phyloP scores from a whole-genome alignment of 148 eudicot species.

The Chenopodium berlandieri region DNA sequence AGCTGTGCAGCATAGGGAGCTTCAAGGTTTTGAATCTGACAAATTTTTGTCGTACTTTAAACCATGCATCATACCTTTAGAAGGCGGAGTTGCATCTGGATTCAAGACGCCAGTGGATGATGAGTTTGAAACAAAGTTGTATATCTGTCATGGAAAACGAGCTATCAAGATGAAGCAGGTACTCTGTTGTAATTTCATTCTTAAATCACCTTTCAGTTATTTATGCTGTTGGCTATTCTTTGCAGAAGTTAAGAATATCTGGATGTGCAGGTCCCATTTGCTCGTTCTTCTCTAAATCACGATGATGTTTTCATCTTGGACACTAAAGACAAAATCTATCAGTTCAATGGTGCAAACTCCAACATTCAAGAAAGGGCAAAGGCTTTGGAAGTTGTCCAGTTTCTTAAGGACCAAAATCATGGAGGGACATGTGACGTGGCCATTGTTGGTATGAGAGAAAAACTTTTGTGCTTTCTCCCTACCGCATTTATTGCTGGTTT shows the following conservation, averaged over 20 bases:
- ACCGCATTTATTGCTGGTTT: conserved; percentile 5
- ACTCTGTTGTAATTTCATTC: conserved; percentile 13
- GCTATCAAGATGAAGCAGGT: conserved; percentile 94
- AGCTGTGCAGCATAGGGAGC: conserved; percentile 92
- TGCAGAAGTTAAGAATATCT: not conserved
- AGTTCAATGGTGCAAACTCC: conserved; percentile 98
- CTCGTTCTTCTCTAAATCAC: conserved; percentile 91
- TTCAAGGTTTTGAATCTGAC: conserved; percentile 93
- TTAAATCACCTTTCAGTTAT: not conserved
- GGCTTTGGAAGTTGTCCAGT: conserved; percentile 92
- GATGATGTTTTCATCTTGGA: conserved; percentile 97
- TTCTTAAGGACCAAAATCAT: conserved; percentile 85
- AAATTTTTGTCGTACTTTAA: conserved; percentile 92
- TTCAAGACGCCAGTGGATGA: conserved; percentile 86
- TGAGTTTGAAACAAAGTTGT: conserved; percentile 88
- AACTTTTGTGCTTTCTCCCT: not conserved
- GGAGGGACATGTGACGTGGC: conserved; percentile 89
- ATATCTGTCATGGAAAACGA: conserved; percentile 87
- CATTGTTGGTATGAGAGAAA: conserved; percentile 71
- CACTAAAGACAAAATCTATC: conserved; percentile 90
- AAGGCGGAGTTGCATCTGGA: conserved; percentile 97
- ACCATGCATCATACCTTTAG: conserved; percentile 92
- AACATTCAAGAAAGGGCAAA: conserved; percentile 99
- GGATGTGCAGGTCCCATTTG: conserved; percentile 85
- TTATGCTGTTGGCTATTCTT: not conserved